These are phyloP conservation scores for Trametes cingulata DNA, from an alignment of 768 basidiomycete genomes.

Conservation along the genomic window DNA sequence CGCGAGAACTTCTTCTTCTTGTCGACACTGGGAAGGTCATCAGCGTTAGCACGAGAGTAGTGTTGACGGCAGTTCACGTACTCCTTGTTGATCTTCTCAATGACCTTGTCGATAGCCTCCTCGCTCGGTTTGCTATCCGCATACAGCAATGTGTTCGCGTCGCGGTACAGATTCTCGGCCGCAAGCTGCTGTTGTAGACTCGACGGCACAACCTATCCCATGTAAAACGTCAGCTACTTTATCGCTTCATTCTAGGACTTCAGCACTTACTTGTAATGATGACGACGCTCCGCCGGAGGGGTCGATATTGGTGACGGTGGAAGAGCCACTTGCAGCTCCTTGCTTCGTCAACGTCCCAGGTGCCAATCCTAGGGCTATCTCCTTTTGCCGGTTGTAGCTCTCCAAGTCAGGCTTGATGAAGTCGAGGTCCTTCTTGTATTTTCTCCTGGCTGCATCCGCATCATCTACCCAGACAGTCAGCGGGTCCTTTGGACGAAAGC, in stretches of 20 bases:
- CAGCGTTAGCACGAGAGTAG: not conserved
- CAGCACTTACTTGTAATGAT: constrained; percentile 38
- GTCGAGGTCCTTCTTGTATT: constrained; percentile 93
- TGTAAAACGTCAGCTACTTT: constrained; percentile 11
- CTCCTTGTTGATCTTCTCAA: constrained; percentile 92
- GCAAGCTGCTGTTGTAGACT: constrained; percentile 67
- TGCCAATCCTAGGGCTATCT: constrained; percentile 72
- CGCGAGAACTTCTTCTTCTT: constrained; percentile 89
- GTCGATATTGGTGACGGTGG: constrained; percentile 52
- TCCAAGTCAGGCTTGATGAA: constrained; percentile 84
- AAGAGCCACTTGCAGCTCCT: constrained; percentile 38
- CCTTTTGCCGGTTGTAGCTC: constrained; percentile 88
- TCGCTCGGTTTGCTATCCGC: constrained; percentile 95
- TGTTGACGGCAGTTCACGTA: constrained; percentile 44
- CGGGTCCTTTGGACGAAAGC: no score
- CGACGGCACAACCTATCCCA: constrained; percentile 49
- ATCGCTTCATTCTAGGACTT: not conserved
- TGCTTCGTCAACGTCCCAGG: constrained; percentile 61
- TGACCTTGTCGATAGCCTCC: constrained; percentile 91
- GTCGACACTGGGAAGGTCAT: constrained; percentile 60
- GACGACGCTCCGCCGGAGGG: constrained; percentile 40
- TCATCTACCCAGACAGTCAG: constrained; percentile 57
- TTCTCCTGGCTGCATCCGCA: constrained; percentile 81
- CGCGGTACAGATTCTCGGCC: constrained; percentile 84
- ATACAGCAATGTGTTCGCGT: constrained; percentile 90